A percentile compares a stretch with the other conserved stretches of the same genome.
These are phyloP conservation scores for Lepiota venenata DNA, from an alignment of 768 basidiomycete species.

Conservation along the genomic window DNA sequence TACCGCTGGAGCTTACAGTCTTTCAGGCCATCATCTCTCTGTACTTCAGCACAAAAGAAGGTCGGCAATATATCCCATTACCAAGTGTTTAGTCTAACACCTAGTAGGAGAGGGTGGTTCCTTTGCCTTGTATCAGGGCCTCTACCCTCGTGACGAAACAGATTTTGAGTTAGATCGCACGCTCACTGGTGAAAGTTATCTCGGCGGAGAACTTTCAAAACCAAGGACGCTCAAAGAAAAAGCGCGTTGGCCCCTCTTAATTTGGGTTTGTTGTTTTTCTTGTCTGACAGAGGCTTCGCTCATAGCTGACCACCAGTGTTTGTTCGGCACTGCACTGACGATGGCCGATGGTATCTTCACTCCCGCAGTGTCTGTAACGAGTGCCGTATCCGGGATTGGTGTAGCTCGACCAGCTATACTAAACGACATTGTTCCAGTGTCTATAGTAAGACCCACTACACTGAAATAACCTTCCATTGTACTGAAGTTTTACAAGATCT, in stretches of 20 bases:
- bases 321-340: constrained; percentile 62
- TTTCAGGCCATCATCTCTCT: too few species aligned
- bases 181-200: constrained; percentile 44
- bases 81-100: too few species aligned
- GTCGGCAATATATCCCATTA: too few species aligned
- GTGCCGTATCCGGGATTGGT: constrained; percentile 66
- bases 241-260: constrained; percentile 46
- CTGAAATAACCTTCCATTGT: neutral
- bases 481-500: constrained; percentile 28
- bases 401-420: constrained; percentile 50
- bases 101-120: neutral
- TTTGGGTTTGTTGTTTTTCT: constrained; percentile 43
- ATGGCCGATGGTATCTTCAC: constrained; percentile 70
- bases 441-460: constrained; percentile 39
- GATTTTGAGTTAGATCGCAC: constrained; percentile 48
- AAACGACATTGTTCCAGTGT: constrained; percentile 50
- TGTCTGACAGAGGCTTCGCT: too few species aligned
- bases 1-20: neutral
- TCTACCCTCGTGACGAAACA: neutral
- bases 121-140: neutral
- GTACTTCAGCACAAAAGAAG: too few species aligned
- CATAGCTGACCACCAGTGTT: constrained; percentile 38
- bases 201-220: constrained; percentile 14
- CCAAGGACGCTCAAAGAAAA: constrained; percentile 24
- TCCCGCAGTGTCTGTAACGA: constrained; percentile 66